These are phyloP conservation scores for Tetradesmus obliquus DNA, from an alignment of 139 green algal genomes.

Conservation along the genomic window DNA sequence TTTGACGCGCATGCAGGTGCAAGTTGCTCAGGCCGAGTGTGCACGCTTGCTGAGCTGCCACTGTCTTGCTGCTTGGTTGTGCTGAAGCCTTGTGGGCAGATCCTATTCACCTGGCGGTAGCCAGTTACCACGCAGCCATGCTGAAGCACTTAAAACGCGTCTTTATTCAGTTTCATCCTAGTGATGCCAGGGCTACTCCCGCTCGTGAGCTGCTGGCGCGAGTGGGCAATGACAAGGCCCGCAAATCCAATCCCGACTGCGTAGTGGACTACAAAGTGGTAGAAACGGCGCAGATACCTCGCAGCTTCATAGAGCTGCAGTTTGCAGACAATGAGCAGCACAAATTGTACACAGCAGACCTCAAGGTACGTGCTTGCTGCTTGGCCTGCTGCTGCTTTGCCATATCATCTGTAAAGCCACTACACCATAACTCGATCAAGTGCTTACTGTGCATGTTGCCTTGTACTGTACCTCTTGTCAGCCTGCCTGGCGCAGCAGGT, in stretches of 20 bases:
- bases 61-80: not conserved
- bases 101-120: not conserved
- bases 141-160: slow-evolving; percentile 59
- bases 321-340: slow-evolving; percentile 59
- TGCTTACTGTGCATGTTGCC: too few relatives aligned
- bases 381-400: not conserved
- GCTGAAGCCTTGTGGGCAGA: not conserved
- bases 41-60: too few relatives aligned
- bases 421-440: too few relatives aligned
- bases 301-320: slow-evolving; percentile 57
- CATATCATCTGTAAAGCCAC: not conserved
- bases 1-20: too few relatives aligned
- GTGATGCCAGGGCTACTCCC: slow-evolving; percentile 28
- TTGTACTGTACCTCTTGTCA: too few relatives aligned
- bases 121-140: not conserved
- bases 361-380: slow-evolving; percentile 27
- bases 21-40: too few relatives aligned
- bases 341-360: slow-evolving; percentile 51
- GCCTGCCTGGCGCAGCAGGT: too few relatives aligned
- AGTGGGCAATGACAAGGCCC: slow-evolving; percentile 51
- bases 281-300: slow-evolving; percentile 4
- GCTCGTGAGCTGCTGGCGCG: slow-evolving; percentile 63
- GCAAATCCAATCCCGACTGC: slow-evolving; percentile 63
- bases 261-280: slow-evolving; percentile 59
- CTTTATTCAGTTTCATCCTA: slow-evolving; percentile 57